Percentiles rank a stretch among this genome's conserved stretches.
phyloP scores from a whole-genome alignment of 768 basidiomycete genomes.

The Mycena vitilis region DNA sequence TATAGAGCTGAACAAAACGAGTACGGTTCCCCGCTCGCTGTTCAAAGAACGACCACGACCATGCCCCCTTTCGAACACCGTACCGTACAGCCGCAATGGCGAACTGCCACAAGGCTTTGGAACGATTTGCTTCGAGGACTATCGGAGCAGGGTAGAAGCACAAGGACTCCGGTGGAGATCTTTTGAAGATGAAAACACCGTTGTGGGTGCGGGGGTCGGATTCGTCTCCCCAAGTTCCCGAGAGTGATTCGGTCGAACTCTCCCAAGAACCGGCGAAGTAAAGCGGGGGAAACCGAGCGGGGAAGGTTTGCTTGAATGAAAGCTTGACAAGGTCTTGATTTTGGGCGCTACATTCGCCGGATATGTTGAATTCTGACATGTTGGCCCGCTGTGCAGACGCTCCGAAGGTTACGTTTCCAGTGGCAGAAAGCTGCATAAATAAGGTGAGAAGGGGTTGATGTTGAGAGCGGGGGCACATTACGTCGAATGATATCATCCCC shows the following conservation, averaged over 20 bases:
- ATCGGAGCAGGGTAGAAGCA: conserved; percentile 43
- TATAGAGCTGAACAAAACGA: conserved; percentile 41
- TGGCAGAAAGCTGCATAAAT: conserved; percentile 23
- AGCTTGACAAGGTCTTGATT: conserved; percentile 26
- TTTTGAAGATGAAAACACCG: conserved; percentile 43
- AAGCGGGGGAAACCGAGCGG: conserved; percentile 26
- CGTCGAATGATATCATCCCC: conserved; percentile 36
- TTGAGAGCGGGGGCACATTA: conserved; percentile 3
- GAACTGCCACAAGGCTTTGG: conserved; percentile 46
- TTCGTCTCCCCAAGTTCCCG: conserved; percentile 35
- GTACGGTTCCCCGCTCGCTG: conserved; percentile 41
- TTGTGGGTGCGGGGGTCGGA: conserved; percentile 26
- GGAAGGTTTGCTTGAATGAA: conserved; percentile 33
- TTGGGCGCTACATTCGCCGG: conserved; percentile 30
- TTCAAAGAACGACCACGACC: conserved; percentile 47
- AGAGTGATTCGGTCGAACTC: conserved; percentile 18
- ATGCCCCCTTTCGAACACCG: conserved; percentile 38
- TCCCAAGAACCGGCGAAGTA: conserved; percentile 33
- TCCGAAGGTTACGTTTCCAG: conserved; percentile 23
- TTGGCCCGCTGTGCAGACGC: conserved; percentile 32
- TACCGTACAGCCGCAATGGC: conserved; percentile 42
- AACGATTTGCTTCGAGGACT: conserved; percentile 37
- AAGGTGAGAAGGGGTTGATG: background rate
- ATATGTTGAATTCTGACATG: conserved; percentile 34
- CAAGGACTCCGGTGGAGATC: conserved; percentile 38